Conservation (phyloP, 345 rosid species). For the Eucalyptus tenuipes region DNA sequence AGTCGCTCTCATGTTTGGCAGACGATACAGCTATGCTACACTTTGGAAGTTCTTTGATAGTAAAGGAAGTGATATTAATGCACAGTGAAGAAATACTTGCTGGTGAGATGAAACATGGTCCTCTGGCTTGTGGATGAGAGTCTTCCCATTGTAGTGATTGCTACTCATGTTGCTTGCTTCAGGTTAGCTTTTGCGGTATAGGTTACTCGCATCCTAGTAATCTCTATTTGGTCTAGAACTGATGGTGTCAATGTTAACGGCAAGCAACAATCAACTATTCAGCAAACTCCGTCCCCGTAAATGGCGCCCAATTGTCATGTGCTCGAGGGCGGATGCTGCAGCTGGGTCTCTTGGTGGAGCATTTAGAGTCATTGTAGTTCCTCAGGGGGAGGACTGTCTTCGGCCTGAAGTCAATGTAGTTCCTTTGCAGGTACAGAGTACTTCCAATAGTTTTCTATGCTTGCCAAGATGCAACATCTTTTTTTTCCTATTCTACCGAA, state of each 20-base stretch:
- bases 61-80: too few relatives aligned
- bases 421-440: too few relatives aligned
- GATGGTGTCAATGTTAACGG: slow-evolving; percentile 13
- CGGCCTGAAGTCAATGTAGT: too few relatives aligned
- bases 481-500: too few relatives aligned
- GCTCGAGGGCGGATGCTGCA: slow-evolving; percentile 76
- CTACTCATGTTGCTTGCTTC: slow-evolving; percentile 85
- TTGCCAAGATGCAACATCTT: too few relatives aligned
- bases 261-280: slow-evolving; percentile 94
- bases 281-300: slow-evolving; percentile 95
- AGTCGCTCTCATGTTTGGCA: too few relatives aligned
- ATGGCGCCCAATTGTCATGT: slow-evolving; percentile 84
- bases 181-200: slow-evolving; percentile 22
- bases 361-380: too few relatives aligned
- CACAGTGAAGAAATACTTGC: too few relatives aligned
- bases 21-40: too few relatives aligned
- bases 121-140: slow-evolving; percentile 93
- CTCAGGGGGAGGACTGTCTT: too few relatives aligned
- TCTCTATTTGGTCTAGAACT: not conserved
- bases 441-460: too few relatives aligned
- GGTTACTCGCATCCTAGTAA: not conserved
- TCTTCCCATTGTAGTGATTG: slow-evolving; percentile 78
- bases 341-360: not conserved
- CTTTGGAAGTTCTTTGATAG: too few relatives aligned
- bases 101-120: not conserved